A percentile compares a stretch with the other conserved stretches of the same genome.
These are phyloP conservation scores for Hypoxylon intermedium DNA, from an alignment of 495 filamentous ascomycete species.

Conservation along the genomic window DNA sequence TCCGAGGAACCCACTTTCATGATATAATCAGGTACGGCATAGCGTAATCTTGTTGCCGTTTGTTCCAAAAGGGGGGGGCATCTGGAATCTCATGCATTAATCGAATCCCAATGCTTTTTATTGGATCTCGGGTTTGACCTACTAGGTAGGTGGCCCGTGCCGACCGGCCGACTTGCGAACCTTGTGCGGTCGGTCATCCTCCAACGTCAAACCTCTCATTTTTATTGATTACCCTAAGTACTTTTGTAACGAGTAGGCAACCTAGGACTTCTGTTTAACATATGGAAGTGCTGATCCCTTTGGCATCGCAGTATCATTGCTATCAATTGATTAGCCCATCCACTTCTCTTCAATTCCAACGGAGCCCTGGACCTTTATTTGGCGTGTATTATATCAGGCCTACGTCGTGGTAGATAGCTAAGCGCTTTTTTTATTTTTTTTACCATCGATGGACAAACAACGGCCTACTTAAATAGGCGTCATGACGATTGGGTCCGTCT, in stretches of 20 bases:
- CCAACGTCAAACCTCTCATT: constrained; percentile 30
- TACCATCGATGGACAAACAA: no score
- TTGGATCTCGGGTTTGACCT: constrained; percentile 28
- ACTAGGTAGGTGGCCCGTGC: constrained; percentile 36
- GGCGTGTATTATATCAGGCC: neutral
- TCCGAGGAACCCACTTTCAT: constrained; percentile 26
- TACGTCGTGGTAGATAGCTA: neutral
- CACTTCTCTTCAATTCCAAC: neutral
- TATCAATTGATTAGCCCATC: no score
- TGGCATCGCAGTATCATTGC: constrained; percentile 4
- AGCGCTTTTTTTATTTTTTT: no score
- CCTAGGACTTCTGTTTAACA: constrained; percentile 15
- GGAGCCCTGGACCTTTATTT: no score
- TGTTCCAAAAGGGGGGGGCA: constrained; percentile 22
- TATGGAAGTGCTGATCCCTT: neutral
- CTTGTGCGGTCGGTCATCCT: constrained; percentile 30
- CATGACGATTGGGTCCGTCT: no score
- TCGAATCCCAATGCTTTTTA: constrained; percentile 23
- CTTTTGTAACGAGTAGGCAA: constrained; percentile 12
- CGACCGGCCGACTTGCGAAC: constrained; percentile 34
- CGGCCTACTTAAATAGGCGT: no score
- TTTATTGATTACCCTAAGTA: no score
- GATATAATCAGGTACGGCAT: constrained; percentile 39
- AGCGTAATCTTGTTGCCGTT: constrained; percentile 34
- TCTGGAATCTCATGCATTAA: constrained; percentile 28